phyloP scores from a whole-genome alignment of 2,329 filamentous ascomycete genomes.

The Dactylellina drechsleri region DNA sequence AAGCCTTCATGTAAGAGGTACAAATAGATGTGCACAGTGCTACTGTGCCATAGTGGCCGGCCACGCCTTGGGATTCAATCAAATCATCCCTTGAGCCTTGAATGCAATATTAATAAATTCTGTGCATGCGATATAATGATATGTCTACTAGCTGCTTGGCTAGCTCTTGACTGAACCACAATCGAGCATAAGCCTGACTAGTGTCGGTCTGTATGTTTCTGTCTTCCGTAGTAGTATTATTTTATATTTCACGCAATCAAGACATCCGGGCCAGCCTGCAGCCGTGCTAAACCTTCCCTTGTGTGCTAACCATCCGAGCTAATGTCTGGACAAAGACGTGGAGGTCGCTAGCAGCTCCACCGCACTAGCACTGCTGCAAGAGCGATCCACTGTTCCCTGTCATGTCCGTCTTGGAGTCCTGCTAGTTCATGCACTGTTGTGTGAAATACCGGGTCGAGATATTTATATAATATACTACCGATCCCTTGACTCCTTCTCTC shows the following conservation, averaged over 20 bases:
- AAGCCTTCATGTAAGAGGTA: background rate
- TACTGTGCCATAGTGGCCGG: constrained; percentile 2
- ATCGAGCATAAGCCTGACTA: background rate
- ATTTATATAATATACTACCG: constrained; percentile 25
- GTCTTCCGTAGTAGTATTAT: constrained; percentile 1
- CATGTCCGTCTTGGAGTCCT: background rate
- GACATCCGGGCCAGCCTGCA: constrained; percentile 34
- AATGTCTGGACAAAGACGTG: too few relatives aligned
- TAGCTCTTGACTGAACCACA: background rate
- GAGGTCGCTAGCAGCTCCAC: background rate
- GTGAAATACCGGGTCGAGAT: constrained; percentile 24
- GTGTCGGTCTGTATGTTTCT: background rate
- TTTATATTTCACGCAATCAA: constrained; percentile 45
- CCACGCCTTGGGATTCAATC: background rate
- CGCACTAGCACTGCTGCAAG: background rate
- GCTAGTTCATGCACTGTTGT: background rate
- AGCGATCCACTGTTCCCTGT: constrained; percentile 8
- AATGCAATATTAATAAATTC: too few relatives aligned
- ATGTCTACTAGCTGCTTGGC: background rate
- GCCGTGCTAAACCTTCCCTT: constrained; percentile 1
- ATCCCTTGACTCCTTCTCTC: background rate
- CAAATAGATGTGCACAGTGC: background rate
- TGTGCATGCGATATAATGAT: too few relatives aligned
- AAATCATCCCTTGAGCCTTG: too few relatives aligned
- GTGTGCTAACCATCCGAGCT: constrained; percentile 9